Base-by-base conservation (phyloP, 805 yeast genomes). In the Metschnikowia kofuensis region DNA sequence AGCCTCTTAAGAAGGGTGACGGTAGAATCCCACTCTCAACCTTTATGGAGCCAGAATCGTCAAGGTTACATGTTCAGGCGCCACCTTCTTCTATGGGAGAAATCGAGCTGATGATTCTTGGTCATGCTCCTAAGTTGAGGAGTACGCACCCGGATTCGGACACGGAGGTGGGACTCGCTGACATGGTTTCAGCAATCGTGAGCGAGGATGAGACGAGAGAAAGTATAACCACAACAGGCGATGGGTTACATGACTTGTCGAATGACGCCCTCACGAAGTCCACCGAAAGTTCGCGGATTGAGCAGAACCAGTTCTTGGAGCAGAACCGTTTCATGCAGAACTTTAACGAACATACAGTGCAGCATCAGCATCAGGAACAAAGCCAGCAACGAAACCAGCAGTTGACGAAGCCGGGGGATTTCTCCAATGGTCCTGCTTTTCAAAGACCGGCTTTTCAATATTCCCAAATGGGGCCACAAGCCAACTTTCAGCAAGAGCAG, bases 61-160 rank as follows among this genome's bases (percentile, higher is more conserved):
- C 31, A 16, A 9, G 26, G 37, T 21, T 40, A 2, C 4, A 15
- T 29, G 15, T 40, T 7, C 48, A 43, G 29, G 40, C 36, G 11
- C 35, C 44, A 4, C 67, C 69, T 5, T 47, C 56, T 7, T 62
- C 74, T 0, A 56, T 70, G n/a, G 69, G 65, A 35, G 76, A 70
- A 34, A 71, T 72, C 39, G 72, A 70, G 54, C 63, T 63, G 35
- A 60, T 64, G 42, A 72, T 72, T 30, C 51, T 63, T 8, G 65
- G 57, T 35, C 76, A 72, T 47, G 63, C 74, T 2, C 62, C 63
- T 15, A 57, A 63, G 36, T 15, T 48, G 27, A 30, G 21, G n/a
- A 35, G 29, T 2, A 45, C 35, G 8, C 42, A 15, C 27, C 45
- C 42, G 1, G 57, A 53, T 2, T 39, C 35, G 31, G 48, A 42